Percentiles rank a stretch among this genome's conserved stretches.
Evolutionary conservation across 2,329 filamentous ascomycete species (phyloP).

Genomic region (Exutisphaerella laricina): DNA sequence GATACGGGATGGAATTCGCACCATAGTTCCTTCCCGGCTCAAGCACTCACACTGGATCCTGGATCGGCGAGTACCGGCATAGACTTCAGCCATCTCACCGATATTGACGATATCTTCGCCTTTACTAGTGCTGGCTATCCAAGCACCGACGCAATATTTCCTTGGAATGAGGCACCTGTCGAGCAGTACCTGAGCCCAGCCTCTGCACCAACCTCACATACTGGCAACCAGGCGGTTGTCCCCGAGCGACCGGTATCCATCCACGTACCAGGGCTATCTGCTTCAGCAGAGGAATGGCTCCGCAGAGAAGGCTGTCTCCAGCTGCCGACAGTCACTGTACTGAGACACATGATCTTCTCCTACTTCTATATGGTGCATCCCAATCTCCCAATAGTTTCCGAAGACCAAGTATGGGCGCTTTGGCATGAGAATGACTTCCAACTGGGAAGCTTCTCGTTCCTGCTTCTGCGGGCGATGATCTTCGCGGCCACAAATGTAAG

Average conservation of each 20-base stretch:
- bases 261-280: slow-evolving; percentile 10
- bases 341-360: slow-evolving; percentile 14
- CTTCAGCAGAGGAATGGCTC: slow-evolving; percentile 15
- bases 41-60: not conserved
- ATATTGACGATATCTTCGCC: slow-evolving; percentile 11
- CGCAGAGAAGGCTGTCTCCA: slow-evolving; percentile 19
- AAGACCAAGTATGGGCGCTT: slow-evolving; percentile 18
- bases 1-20: not conserved
- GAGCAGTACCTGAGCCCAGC: slow-evolving; percentile 2
- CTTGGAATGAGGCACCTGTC: not conserved
- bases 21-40: not conserved
- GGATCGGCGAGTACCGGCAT: not conserved
- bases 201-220: not conserved
- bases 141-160: not conserved
- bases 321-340: slow-evolving; percentile 12
- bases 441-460: slow-evolving; percentile 13
- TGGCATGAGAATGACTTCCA: slow-evolving; percentile 16
- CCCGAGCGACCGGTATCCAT: slow-evolving; percentile 5
- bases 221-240: not conserved
- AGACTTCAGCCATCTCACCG: slow-evolving; percentile 19
- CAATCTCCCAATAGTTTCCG: slow-evolving; percentile 15
- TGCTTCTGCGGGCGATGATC: slow-evolving; percentile 18
- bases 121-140: slow-evolving; percentile 1
- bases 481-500: slow-evolving; percentile 11
- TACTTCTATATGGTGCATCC: slow-evolving; percentile 21